Evolutionary conservation across 1,139 yeast species (phyloP).

Genomic region (Saccharomyces hybrid): DNA sequence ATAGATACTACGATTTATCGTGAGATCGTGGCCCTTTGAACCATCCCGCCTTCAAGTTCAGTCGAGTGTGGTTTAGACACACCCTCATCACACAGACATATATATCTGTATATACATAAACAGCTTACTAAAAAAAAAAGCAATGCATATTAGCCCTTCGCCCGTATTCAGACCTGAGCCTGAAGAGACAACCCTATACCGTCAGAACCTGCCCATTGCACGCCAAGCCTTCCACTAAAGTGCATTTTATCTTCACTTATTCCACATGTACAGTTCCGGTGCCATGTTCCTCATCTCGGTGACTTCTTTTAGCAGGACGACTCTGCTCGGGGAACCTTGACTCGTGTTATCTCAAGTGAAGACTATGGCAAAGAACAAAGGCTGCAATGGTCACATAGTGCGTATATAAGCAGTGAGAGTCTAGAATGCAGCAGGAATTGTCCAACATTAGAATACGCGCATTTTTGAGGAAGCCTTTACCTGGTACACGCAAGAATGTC

Average conservation of each 20-base stretch:
- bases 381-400: not conserved
- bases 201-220: not conserved
- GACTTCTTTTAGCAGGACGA: constrained; percentile 20
- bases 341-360: not conserved
- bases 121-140: not conserved
- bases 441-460: not conserved
- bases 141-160: not conserved
- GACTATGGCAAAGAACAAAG: not conserved
- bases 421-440: not conserved
- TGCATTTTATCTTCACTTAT: constrained; percentile 8
- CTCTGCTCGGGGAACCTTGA: not conserved
- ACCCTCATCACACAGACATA: not conserved
- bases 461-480: not conserved
- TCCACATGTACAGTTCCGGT: constrained; percentile 18
- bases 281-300: constrained; percentile 8
- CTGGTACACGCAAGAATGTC: not conserved
- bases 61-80: not conserved
- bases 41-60: not conserved
- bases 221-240: not conserved
- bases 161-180: not conserved
- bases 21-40: constrained; percentile 4
- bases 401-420: not conserved
- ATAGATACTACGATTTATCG: constrained; percentile 42
- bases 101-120: not conserved
- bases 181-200: not conserved